phyloP scores from a whole-genome alignment of 768 basidiomycete species.

The Russula olivacea region DNA sequence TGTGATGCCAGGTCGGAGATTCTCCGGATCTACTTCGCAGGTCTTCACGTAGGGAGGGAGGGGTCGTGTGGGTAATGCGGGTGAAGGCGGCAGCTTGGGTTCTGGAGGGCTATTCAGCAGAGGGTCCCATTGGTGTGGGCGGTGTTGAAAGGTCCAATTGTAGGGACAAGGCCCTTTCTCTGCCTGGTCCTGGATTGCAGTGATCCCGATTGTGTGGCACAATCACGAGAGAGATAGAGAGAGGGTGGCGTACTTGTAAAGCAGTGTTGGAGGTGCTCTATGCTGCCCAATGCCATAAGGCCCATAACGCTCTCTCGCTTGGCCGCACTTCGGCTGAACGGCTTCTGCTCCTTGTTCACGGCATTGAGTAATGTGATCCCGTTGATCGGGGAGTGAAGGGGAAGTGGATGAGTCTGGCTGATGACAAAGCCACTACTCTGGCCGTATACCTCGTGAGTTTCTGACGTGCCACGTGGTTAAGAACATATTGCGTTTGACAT shows the following conservation, averaged over 20 bases:
- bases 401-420: constrained; percentile 21
- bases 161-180: constrained; percentile 60
- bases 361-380: constrained; percentile 57
- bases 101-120: constrained; percentile 40
- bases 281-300: too few species aligned
- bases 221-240: not conserved
- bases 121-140: constrained; percentile 31
- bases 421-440: too few species aligned
- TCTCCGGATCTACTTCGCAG: constrained; percentile 69
- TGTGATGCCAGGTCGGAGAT: constrained; percentile 68
- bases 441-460: too few species aligned
- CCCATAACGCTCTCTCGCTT: too few species aligned
- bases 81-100: constrained; percentile 68
- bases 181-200: constrained; percentile 40
- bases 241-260: constrained; percentile 48
- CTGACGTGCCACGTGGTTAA: too few species aligned
- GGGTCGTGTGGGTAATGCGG: constrained; percentile 44
- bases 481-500: too few species aligned
- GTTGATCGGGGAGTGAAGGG: constrained; percentile 32
- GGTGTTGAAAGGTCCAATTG: constrained; percentile 51
- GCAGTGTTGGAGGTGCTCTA: too few species aligned
- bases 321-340: too few species aligned
- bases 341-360: too few species aligned
- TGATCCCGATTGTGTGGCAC: constrained; percentile 15
- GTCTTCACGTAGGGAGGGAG: constrained; percentile 53